Evolutionary conservation across 164 flowering plant species (phyloP).

Genomic region (Echeveria elegans): DNA sequence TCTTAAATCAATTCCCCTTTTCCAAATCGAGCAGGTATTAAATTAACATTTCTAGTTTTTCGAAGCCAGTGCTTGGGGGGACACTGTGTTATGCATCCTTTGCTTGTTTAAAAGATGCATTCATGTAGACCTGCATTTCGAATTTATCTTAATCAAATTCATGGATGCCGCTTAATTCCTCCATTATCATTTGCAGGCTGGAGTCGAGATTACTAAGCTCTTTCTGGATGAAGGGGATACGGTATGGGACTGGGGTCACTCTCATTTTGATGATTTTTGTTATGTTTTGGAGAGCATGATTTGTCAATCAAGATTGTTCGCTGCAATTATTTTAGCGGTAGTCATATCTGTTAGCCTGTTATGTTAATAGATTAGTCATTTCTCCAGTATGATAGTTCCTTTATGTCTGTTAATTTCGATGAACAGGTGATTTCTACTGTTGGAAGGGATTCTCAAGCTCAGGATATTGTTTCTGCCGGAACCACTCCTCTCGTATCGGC

Average conservation of each 20-base stretch:
- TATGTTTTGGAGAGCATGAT: neutral
- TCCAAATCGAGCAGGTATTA: neutral
- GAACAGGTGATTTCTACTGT: slow-evolving; percentile 76
- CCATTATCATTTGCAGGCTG: slow-evolving; percentile 53
- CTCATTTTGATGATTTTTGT: neutral
- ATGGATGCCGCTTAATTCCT: neutral
- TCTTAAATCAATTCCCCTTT: neutral
- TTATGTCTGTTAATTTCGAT: slow-evolving; percentile 12
- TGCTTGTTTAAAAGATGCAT: neutral
- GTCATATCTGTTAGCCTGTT: neutral
- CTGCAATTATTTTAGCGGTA: no score
- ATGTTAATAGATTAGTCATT: neutral
- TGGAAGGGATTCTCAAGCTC: slow-evolving; percentile 74
- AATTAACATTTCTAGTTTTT: neutral
- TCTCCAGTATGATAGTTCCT: neutral
- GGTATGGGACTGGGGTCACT: slow-evolving; percentile 21
- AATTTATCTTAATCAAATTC: neutral
- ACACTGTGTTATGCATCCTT: neutral
- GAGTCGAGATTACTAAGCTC: slow-evolving; percentile 90
- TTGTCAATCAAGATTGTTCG: neutral
- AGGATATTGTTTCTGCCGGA: slow-evolving; percentile 55
- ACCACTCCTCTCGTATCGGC: slow-evolving; percentile 51
- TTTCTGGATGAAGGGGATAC: slow-evolving; percentile 76
- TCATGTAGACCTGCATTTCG: neutral
- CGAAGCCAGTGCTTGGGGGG: neutral